These are phyloP conservation scores for Arthrobotrys sphaeroides DNA, from an alignment of 2,329 filamentous ascomycete genomes.

Conservation along the genomic window DNA sequence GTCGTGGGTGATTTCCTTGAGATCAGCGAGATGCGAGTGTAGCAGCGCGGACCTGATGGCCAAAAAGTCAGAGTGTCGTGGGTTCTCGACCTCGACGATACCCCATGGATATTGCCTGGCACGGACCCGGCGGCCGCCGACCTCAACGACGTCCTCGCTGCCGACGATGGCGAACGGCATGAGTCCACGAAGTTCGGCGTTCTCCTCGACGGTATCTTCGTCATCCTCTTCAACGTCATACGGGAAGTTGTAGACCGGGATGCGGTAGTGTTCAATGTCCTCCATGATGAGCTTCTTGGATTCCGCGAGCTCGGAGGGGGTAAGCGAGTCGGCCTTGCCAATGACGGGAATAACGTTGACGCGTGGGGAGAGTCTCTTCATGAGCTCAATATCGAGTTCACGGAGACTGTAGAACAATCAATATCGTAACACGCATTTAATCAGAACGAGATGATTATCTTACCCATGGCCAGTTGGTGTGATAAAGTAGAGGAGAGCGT, in stretches of 20 bases:
- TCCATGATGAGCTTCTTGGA: conserved; percentile 99
- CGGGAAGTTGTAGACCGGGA: conserved; percentile 99
- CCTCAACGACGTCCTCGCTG: conserved; percentile 93
- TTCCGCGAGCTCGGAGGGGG: conserved; percentile 93
- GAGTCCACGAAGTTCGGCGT: conserved; percentile 92
- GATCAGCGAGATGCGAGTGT: conserved; percentile 95
- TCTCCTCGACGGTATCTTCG: conserved; percentile 98
- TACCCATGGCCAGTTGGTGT: conserved; percentile 95
- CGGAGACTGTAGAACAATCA: conserved; percentile 73
- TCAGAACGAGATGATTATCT: background rate
- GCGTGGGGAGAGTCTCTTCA: conserved; percentile 97
- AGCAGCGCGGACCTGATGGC: conserved; percentile 95
- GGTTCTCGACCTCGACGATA: conserved; percentile 98
- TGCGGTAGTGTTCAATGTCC: conserved; percentile 99
- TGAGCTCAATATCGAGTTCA: conserved; percentile 98
- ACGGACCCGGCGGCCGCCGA: conserved; percentile 88
- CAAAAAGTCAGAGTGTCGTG: conserved; percentile 97
- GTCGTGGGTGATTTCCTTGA: conserved; percentile 99
- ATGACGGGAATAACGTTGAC: conserved; percentile 99
- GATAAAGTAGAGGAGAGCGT: conserved; percentile 99
- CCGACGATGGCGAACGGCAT: conserved; percentile 99
- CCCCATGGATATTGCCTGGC: conserved; percentile 99
- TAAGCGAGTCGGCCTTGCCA: conserved; percentile 96
- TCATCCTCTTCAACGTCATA: conserved; percentile 99
- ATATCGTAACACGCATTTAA: conserved; percentile 1